Evolutionary conservation across 2,329 filamentous ascomycete species (phyloP), one percentile per base, ranked within the genome.

Genomic region (Penicillium sp.): DNA sequence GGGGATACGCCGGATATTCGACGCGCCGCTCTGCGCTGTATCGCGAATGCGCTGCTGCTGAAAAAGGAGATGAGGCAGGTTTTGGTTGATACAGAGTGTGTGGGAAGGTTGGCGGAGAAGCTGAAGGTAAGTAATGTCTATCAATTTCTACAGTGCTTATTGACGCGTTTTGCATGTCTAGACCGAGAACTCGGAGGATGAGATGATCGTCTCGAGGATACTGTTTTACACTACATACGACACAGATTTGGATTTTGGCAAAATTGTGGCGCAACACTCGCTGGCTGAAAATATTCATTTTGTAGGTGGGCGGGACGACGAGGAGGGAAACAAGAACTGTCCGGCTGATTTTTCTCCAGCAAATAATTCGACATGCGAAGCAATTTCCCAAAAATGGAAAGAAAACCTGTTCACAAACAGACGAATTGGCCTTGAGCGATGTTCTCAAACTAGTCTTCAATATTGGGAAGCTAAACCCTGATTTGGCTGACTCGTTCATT

Each of bases 361-460:
- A 91, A 66, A 77, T 97, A 35, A 73, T 77, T 42, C 84, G 86
- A 4, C 92, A 97, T 73, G 83, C 83, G 5, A 82, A 80, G 60
- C 73, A 76, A 64, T 83, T 81, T 60, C 76, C 76, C 4, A 75
- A 75, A 53, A 68, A 63, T 5, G 67, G 67, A 48, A 65, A 65
- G 59, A 71, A 63, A 50, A 65, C 71, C 21, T 63, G 71, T 33
- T 63, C 69, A 3, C 66, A 69, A 55, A 70, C 92, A 81, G 85
- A 88, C 61, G 85, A 88, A 58, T 85, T 93, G 83, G 91, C 92
- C 0, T 79, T 97, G 38, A 81, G 80, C 8, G 93, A 97, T 71
- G 93, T 89, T 0, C 77, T 94, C 50, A 97, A 96, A 67, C 80
- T 97, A 42, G 75, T 96, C 52, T 97, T 95, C 79, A 97, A 97